A percentile compares a stretch with the other conserved stretches of the same genome.
Conservation (phyloP, 2,329 filamentous ascomycete species). For the Aspergillus tubingensis region DNA sequence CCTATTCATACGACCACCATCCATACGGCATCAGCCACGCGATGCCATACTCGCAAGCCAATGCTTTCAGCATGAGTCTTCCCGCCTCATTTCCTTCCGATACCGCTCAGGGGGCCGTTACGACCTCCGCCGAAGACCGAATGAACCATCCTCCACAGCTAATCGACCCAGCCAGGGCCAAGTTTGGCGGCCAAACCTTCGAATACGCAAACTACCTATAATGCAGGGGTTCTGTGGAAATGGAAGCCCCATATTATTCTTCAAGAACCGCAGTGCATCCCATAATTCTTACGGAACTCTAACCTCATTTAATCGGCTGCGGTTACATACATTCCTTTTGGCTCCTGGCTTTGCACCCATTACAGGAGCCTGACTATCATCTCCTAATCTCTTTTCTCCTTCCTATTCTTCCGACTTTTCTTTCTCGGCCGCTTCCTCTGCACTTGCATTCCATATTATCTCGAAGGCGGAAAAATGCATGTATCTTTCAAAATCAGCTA, state of each 20-base stretch:
- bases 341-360: not conserved
- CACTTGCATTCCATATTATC: not conserved
- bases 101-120: constrained; percentile 20
- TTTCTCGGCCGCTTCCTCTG: not conserved
- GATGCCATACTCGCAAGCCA: constrained; percentile 36
- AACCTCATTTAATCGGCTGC: constrained; percentile 1
- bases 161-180: constrained; percentile 30
- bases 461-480: not conserved
- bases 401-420: not conserved
- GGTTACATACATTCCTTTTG: not conserved
- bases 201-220: constrained; percentile 34
- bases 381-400: not conserved
- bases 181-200: constrained; percentile 31
- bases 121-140: constrained; percentile 25
- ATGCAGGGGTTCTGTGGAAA: not conserved
- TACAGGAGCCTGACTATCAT: not conserved
- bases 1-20: constrained; percentile 32
- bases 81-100: constrained; percentile 38
- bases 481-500: not conserved
- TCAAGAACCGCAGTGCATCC: not conserved
- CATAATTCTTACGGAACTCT: constrained; percentile 1
- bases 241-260: not conserved
- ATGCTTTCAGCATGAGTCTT: constrained; percentile 38
- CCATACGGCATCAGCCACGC: constrained; percentile 30
- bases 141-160: constrained; percentile 26